These are phyloP conservation scores for Cucurbita maxima DNA, from an alignment of 306 rosid genomes.

Conservation along the genomic window DNA sequence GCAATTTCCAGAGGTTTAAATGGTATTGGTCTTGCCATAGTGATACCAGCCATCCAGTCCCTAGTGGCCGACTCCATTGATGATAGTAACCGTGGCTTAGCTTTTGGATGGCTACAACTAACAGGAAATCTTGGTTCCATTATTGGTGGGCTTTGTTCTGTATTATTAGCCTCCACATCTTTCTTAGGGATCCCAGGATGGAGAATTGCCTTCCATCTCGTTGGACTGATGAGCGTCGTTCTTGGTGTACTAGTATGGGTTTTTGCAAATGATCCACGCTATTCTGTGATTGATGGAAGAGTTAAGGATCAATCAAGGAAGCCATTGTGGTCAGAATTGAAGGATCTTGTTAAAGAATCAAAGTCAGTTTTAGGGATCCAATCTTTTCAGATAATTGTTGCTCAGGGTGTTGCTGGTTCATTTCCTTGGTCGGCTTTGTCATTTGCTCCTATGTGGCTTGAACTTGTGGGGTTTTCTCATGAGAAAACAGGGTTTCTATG, in stretches of 20 bases:
- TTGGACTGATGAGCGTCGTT: slow-evolving; percentile 52
- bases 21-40: slow-evolving; percentile 86
- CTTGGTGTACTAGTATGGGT: slow-evolving; percentile 44
- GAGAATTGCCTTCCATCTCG: slow-evolving; percentile 72
- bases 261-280: slow-evolving; percentile 65
- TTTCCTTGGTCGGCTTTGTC: slow-evolving; percentile 76
- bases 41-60: slow-evolving; percentile 65
- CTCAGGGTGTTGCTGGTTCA: slow-evolving; percentile 85
- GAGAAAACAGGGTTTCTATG: slow-evolving; percentile 49
- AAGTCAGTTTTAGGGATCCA: slow-evolving; percentile 49
- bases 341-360: slow-evolving; percentile 40
- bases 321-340: slow-evolving; percentile 30
- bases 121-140: slow-evolving; percentile 59
- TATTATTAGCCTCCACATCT: slow-evolving; percentile 51
- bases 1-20: slow-evolving; percentile 83
- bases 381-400: slow-evolving; percentile 76
- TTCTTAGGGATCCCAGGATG: slow-evolving; percentile 73
- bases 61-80: slow-evolving; percentile 73
- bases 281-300: slow-evolving; percentile 11
- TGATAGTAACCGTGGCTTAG: slow-evolving; percentile 55
- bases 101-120: slow-evolving; percentile 70
- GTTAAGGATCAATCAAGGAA: slow-evolving; percentile 11
- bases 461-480: slow-evolving; percentile 75
- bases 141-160: slow-evolving; percentile 55
- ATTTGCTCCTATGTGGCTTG: slow-evolving; percentile 76